phyloP scores from a whole-genome alignment of 257 asterid genomes.

The Penstemon barbatus region DNA sequence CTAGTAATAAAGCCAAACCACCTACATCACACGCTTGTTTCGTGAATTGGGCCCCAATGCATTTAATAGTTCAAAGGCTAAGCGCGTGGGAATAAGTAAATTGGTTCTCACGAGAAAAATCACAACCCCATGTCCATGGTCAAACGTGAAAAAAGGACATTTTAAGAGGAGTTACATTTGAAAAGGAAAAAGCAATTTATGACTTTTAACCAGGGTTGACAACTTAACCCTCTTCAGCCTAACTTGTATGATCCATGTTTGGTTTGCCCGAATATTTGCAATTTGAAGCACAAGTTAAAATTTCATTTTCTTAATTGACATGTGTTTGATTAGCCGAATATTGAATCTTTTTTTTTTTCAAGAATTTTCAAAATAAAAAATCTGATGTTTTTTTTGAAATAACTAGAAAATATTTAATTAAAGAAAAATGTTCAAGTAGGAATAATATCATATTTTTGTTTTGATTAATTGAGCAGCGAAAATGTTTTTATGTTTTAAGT shows the following conservation, averaged over 20 bases:
- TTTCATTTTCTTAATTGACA: not conserved
- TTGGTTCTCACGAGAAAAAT: conserved; percentile 44
- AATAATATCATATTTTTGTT: no score
- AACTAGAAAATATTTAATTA: no score
- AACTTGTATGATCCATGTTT: conserved; percentile 27
- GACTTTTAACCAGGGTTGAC: conserved; percentile 41
- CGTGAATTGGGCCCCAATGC: conserved; percentile 42
- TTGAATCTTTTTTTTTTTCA: no score
- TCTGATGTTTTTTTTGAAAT: no score
- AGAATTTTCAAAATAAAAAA: no score
- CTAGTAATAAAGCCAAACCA: conserved; percentile 32
- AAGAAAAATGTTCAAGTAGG: no score
- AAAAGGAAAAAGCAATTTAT: conserved; percentile 30
- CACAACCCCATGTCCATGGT: conserved; percentile 44
- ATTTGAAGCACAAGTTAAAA: not conserved
- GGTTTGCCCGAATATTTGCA: conserved; percentile 11
- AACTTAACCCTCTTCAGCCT: not conserved
- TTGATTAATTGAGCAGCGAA: no score
- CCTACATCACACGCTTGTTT: conserved; percentile 55
- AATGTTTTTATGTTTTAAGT: no score
- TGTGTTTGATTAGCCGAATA: no score
- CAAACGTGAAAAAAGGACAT: conserved; percentile 39
- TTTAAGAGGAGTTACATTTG: conserved; percentile 42
- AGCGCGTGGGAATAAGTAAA: conserved; percentile 28
- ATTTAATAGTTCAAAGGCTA: not conserved